Conservation (phyloP, 306 rosid species). For the Vicia villosa region DNA sequence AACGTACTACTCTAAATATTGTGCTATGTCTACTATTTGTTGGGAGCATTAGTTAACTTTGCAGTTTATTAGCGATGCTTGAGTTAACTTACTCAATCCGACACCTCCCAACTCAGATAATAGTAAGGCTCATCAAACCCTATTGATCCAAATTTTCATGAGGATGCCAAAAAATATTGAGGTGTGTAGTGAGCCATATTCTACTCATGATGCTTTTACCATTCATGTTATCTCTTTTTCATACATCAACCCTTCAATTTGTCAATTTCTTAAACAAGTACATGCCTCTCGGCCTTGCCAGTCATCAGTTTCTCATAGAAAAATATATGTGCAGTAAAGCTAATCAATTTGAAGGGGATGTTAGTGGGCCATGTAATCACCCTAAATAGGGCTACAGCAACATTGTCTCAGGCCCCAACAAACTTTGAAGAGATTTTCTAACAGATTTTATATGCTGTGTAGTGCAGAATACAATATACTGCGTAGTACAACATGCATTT, state of each 20-base stretch:
- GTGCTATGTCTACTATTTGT: neutral
- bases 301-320: neutral
- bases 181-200: neutral
- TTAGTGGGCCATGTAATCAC: neutral
- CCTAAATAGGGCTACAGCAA: neutral
- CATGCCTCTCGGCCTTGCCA: neutral
- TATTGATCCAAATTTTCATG: neutral
- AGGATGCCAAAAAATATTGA: neutral
- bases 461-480: neutral
- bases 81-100: neutral
- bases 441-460: neutral
- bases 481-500: neutral
- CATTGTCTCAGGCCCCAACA: neutral
- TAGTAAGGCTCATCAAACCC: neutral
- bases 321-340: neutral
- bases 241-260: constrained; percentile 3
- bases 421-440: constrained; percentile 3
- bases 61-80: neutral
- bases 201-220: neutral
- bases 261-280: constrained; percentile 1
- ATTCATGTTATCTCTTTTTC: neutral
- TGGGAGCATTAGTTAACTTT: neutral
- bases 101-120: neutral
- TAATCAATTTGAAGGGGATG: neutral
- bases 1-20: neutral